These are phyloP conservation scores for Endoconidiophora laricicola DNA, from an alignment of 2,329 filamentous ascomycete genomes.

Conservation along the genomic window DNA sequence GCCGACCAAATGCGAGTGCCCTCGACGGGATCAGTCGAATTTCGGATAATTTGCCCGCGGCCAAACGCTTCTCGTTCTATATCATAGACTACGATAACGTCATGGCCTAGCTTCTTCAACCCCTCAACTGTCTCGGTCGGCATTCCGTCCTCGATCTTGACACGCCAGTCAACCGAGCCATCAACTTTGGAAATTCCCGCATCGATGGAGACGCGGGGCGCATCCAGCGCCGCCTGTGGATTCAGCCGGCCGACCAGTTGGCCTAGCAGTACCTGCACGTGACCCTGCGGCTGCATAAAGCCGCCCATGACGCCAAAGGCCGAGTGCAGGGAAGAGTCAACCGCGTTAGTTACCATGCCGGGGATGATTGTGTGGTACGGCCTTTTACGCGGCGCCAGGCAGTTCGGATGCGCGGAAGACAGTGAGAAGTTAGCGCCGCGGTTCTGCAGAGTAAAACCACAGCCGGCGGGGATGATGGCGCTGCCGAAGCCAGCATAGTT, in stretches of 20 bases:
- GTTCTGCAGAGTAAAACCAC: constrained; percentile 90
- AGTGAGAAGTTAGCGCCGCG: constrained; percentile 78
- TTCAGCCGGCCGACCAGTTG: constrained; percentile 68
- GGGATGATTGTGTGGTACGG: constrained; percentile 98
- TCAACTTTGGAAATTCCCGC: constrained; percentile 49
- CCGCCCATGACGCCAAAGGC: constrained; percentile 96
- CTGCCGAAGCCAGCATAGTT: constrained; percentile 86
- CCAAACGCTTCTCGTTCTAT: constrained; percentile 58
- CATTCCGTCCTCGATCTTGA: constrained; percentile 76
- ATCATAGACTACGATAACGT: constrained; percentile 51
- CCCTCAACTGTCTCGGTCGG: constrained; percentile 48
- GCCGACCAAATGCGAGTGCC: constrained; percentile 63
- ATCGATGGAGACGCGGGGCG: constrained; percentile 78
- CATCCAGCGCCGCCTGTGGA: constrained; percentile 78
- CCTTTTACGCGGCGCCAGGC: constrained; percentile 62
- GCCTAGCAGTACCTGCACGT: constrained; percentile 82
- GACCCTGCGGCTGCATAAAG: constrained; percentile 96
- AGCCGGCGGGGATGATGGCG: constrained; percentile 64
- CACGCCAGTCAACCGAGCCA: constrained; percentile 41
- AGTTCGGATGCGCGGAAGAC: constrained; percentile 56
- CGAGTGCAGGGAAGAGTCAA: constrained; percentile 59
- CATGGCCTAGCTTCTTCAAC: constrained; percentile 54
- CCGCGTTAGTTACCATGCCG: constrained; percentile 64
- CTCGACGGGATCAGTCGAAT: constrained; percentile 53
- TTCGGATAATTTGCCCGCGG: constrained; percentile 70